Conservation (phyloP, 1,139 yeast species). For the Starmera stellimalicola region DNA sequence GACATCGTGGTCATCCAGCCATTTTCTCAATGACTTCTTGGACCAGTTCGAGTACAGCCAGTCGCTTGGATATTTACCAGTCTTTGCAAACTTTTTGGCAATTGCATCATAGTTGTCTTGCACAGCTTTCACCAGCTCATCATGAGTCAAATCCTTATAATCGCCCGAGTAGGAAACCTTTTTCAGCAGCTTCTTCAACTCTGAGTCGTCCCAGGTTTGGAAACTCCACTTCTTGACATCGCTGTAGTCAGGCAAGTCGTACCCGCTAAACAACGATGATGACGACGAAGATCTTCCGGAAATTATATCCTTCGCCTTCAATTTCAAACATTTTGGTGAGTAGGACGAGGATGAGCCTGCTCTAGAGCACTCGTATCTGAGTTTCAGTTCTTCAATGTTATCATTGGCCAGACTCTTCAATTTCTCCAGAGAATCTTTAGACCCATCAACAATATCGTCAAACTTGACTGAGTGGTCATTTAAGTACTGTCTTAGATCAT, state of each 20-base stretch:
- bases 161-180: slow-evolving; percentile 25
- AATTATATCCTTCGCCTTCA: neutral
- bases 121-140: slow-evolving; percentile 29
- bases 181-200: slow-evolving; percentile 29
- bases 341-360: neutral
- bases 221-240: slow-evolving; percentile 22
- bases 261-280: neutral
- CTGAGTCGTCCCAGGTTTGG: slow-evolving; percentile 34
- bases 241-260: slow-evolving; percentile 4
- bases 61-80: slow-evolving; percentile 42
- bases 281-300: slow-evolving; percentile 7
- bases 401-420: slow-evolving; percentile 27
- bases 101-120: slow-evolving; percentile 30
- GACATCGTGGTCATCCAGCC: slow-evolving; percentile 39
- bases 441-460: slow-evolving; percentile 9
- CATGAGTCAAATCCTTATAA: slow-evolving; percentile 5
- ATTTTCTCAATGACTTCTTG: slow-evolving; percentile 30
- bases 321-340: neutral
- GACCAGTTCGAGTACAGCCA: slow-evolving; percentile 42
- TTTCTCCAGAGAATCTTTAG: slow-evolving; percentile 21
- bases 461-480: slow-evolving; percentile 24
- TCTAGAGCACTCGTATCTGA: neutral
- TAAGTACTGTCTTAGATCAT: slow-evolving; percentile 25
- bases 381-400: neutral
- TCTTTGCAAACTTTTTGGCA: slow-evolving; percentile 25